Percentiles rank a stretch among this genome's conserved stretches.
Conservation (phyloP, 2,329 filamentous ascomycete genomes). For the Escovopsis sp. region DNA sequence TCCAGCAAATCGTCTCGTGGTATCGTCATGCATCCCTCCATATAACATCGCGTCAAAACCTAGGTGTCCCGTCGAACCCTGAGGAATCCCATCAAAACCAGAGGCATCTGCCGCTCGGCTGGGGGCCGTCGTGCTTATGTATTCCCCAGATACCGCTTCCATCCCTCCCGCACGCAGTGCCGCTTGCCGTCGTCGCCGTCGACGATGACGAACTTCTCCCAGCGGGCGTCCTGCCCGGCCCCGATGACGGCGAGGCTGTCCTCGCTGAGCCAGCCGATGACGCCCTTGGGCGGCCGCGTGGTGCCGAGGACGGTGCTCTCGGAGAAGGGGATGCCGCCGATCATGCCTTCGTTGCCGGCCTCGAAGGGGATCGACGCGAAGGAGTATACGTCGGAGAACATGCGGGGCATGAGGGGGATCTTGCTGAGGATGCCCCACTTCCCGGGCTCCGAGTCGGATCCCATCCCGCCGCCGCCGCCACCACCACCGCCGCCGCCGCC, state of each 20-base stretch:
- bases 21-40: too few species aligned
- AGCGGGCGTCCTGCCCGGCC: slow-evolving; percentile 63
- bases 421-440: slow-evolving; percentile 80
- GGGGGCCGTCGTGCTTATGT: slow-evolving; percentile 10
- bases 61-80: too few species aligned
- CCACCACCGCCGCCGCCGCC: too few species aligned
- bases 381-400: slow-evolving; percentile 83
- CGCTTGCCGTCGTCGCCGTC: slow-evolving; percentile 52
- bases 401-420: slow-evolving; percentile 67
- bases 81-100: background rate
- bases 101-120: background rate
- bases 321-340: slow-evolving; percentile 27
- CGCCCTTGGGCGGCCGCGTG: slow-evolving; percentile 56
- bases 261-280: slow-evolving; percentile 73
- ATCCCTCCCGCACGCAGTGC: slow-evolving; percentile 55
- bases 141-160: slow-evolving; percentile 58
- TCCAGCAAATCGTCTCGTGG: too few species aligned
- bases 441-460: slow-evolving; percentile 35
- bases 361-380: slow-evolving; percentile 71
- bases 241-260: slow-evolving; percentile 60
- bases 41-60: too few species aligned
- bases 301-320: slow-evolving; percentile 33
- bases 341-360: slow-evolving; percentile 55
- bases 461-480: too few species aligned
- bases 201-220: slow-evolving; percentile 74